These are phyloP conservation scores for Daedalea quercina DNA, from an alignment of 768 basidiomycete genomes.

Conservation along the genomic window DNA sequence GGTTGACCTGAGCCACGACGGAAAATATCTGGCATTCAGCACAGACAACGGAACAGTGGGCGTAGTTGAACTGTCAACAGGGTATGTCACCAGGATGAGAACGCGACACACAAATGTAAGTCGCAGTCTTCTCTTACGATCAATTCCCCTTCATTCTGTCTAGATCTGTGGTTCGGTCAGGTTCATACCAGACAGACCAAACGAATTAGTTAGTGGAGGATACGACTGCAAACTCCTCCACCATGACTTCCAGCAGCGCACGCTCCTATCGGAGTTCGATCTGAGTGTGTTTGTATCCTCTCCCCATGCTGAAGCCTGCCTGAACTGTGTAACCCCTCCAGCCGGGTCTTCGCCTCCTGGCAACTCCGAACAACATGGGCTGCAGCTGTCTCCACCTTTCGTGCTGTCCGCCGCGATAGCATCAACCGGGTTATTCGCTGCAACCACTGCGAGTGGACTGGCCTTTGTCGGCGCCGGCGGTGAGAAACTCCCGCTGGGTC, in stretches of 20 bases:
- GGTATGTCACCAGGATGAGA: slow-evolving; percentile 49
- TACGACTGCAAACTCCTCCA: slow-evolving; percentile 68
- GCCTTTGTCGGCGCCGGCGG: slow-evolving; percentile 66
- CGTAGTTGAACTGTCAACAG: slow-evolving; percentile 49
- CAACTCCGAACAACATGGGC: slow-evolving; percentile 27
- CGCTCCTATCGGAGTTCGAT: slow-evolving; percentile 49
- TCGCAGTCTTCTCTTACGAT: slow-evolving; percentile 5
- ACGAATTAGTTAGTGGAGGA: slow-evolving; percentile 71
- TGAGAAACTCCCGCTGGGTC: slow-evolving; percentile 35
- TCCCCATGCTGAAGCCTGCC: background rate
- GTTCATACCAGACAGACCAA: slow-evolving; percentile 66
- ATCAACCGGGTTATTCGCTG: slow-evolving; percentile 52
- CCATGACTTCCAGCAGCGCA: slow-evolving; percentile 54
- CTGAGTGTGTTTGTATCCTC: slow-evolving; percentile 39
- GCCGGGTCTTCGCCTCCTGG: slow-evolving; percentile 27
- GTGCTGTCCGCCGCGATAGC: slow-evolving; percentile 58
- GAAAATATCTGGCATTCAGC: slow-evolving; percentile 54
- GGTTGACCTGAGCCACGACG: slow-evolving; percentile 56
- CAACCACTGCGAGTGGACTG: slow-evolving; percentile 71
- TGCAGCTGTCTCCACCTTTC: slow-evolving; percentile 71
- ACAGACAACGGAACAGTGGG: slow-evolving; percentile 68
- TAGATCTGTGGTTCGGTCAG: slow-evolving; percentile 67
- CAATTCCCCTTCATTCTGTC: background rate
- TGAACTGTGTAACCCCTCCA: slow-evolving; percentile 2
- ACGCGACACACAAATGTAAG: slow-evolving; percentile 56